phyloP scores from a whole-genome alignment of 176 grass and related monocot genomes.

The Zea mays region Zm-B73-REFERENCE-NAM-5.0 NC_050096.1:179962001-179962500 shows the following conservation, averaged over 20 bases:
- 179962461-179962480: slow-evolving; percentile 46
- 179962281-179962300: slow-evolving; percentile 39
- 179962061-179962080: slow-evolving; percentile 63
- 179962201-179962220: slow-evolving; percentile 19
- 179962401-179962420: neutral
- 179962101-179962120: slow-evolving; percentile 78
- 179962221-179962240: slow-evolving; percentile 46
- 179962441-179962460: slow-evolving; percentile 54
- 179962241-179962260: slow-evolving; percentile 30
- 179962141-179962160: slow-evolving; percentile 30
- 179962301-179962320: slow-evolving; percentile 61
- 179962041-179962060: slow-evolving; percentile 70
- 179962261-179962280: slow-evolving; percentile 54
- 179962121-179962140: slow-evolving; percentile 63
- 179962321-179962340: slow-evolving; percentile 81
- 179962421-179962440: slow-evolving; percentile 42
- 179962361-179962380: slow-evolving; percentile 48
- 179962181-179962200: slow-evolving; percentile 54
- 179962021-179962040: slow-evolving; percentile 50
- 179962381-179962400: slow-evolving; percentile 58
- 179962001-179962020: slow-evolving; percentile 47
- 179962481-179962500: slow-evolving; percentile 79
- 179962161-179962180: slow-evolving; percentile 46
- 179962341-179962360: slow-evolving; percentile 61
- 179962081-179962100: slow-evolving; percentile 65